A percentile compares a stretch with the other conserved stretches of the same genome.
phyloP scores from a whole-genome alignment of 2,329 filamentous ascomycete genomes.

The Chaetothyriales sp. region DNA sequence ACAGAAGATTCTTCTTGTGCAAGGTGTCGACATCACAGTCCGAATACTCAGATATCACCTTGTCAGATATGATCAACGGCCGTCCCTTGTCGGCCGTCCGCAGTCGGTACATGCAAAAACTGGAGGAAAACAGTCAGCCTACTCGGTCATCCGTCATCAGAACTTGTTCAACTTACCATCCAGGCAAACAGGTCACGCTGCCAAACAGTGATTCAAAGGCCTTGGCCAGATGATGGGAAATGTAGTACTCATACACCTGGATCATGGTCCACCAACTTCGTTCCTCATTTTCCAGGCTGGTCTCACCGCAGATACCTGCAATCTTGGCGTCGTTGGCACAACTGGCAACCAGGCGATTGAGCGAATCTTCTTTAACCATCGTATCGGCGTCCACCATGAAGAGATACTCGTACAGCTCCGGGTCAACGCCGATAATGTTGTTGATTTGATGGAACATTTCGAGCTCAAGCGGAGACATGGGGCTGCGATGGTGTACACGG shows the following conservation, averaged over 20 bases:
- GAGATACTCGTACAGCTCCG: slow-evolving; percentile 91
- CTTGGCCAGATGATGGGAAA: slow-evolving; percentile 92
- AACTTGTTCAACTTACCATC: slow-evolving; percentile 56
- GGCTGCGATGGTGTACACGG: slow-evolving; percentile 80
- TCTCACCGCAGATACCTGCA: slow-evolving; percentile 94
- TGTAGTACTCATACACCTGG: slow-evolving; percentile 98
- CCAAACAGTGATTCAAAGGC: slow-evolving; percentile 96
- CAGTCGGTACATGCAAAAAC: slow-evolving; percentile 98
- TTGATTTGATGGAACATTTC: slow-evolving; percentile 99
- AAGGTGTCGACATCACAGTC: slow-evolving; percentile 83
- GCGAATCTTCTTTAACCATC: slow-evolving; percentile 74
- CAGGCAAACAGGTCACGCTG: slow-evolving; percentile 94
- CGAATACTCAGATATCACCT: slow-evolving; percentile 73
- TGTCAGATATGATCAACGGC: slow-evolving; percentile 83
- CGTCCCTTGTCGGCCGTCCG: slow-evolving; percentile 87
- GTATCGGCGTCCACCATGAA: slow-evolving; percentile 98
- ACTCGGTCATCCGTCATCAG: not conserved
- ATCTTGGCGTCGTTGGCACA: slow-evolving; percentile 93
- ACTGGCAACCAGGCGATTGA: slow-evolving; percentile 81
- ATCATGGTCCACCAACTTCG: slow-evolving; percentile 99
- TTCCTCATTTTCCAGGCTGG: slow-evolving; percentile 88
- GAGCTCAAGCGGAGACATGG: slow-evolving; percentile 90
- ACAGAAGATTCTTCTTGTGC: slow-evolving; percentile 84
- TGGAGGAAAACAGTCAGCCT: slow-evolving; percentile 25
- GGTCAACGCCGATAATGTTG: slow-evolving; percentile 96